These are phyloP conservation scores for Globisporangium mamillatum DNA, from an alignment of 352 stramenopile species.

Conservation along the genomic window DNA sequence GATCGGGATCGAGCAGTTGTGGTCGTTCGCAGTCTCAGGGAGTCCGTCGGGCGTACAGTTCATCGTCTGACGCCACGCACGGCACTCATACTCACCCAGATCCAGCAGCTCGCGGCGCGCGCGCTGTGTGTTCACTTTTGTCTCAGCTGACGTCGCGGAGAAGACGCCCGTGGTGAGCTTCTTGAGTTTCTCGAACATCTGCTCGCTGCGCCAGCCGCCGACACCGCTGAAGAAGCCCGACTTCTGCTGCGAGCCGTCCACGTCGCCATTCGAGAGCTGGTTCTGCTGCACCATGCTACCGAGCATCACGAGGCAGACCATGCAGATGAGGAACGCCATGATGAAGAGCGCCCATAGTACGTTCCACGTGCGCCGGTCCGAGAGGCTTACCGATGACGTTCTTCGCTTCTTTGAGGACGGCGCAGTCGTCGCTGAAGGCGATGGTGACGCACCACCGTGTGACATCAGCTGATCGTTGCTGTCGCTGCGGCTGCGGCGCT, in stretches of 20 bases:
- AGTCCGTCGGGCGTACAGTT: slow-evolving; percentile 20
- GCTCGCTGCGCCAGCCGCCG: slow-evolving; percentile 31
- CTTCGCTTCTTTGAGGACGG: neutral
- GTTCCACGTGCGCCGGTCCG: slow-evolving; percentile 37
- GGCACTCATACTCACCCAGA: slow-evolving; percentile 34
- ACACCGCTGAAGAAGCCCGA: slow-evolving; percentile 28
- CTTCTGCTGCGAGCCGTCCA: slow-evolving; percentile 27
- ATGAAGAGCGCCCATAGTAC: slow-evolving; percentile 47
- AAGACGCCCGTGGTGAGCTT: slow-evolving; percentile 14
- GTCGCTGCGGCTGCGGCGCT: slow-evolving; percentile 28
- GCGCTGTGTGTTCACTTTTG: slow-evolving; percentile 9
- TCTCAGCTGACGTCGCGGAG: slow-evolving; percentile 2
- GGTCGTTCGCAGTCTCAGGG: slow-evolving; percentile 11
- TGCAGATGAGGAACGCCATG: slow-evolving; percentile 36
- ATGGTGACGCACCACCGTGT: neutral
- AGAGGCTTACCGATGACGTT: slow-evolving; percentile 7
- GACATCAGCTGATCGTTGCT: slow-evolving; percentile 16
- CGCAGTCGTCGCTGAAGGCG: neutral
- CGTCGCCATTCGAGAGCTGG: slow-evolving; percentile 39
- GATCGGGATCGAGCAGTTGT: slow-evolving; percentile 24
- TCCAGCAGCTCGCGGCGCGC: slow-evolving; percentile 24
- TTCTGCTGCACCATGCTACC: slow-evolving; percentile 46
- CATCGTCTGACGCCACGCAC: slow-evolving; percentile 21
- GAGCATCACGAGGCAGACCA: slow-evolving; percentile 51
- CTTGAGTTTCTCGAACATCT: slow-evolving; percentile 45